Conservation (phyloP, 2,329 filamentous ascomycete genomes). For the Magnaporthiopsis incrustans region DNA sequence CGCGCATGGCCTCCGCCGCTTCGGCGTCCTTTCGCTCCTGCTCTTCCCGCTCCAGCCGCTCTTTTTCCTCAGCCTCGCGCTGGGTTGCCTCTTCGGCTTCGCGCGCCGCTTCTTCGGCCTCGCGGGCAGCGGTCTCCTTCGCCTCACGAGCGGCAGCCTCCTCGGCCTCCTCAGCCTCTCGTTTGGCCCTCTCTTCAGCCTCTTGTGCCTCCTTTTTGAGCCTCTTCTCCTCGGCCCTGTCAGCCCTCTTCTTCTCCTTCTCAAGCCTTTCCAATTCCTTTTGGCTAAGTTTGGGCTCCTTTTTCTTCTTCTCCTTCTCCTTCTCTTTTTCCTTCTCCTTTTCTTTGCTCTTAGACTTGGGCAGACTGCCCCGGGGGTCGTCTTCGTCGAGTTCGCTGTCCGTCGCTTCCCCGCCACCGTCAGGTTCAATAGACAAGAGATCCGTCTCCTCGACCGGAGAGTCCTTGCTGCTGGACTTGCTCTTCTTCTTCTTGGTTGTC, state of each 20-base stretch:
- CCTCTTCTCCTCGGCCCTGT: conserved; percentile 31
- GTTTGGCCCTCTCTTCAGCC: conserved; percentile 22
- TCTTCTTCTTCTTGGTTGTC: conserved; percentile 18
- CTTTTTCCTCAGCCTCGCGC: conserved; percentile 30
- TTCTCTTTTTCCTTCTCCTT: conserved; percentile 25
- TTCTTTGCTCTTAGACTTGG: conserved; percentile 33
- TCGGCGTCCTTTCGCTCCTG: conserved; percentile 22
- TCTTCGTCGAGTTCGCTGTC: conserved; percentile 22
- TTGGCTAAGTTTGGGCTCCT: conserved; percentile 37
- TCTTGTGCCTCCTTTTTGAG: conserved; percentile 30
- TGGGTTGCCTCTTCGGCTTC: conserved; percentile 31
- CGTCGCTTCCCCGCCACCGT: conserved; percentile 12
- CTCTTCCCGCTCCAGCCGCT: conserved; percentile 16
- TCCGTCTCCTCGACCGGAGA: conserved; percentile 9
- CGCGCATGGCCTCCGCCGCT: conserved; percentile 29
- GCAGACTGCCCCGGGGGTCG: conserved; percentile 23
- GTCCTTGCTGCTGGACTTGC: conserved; percentile 14
- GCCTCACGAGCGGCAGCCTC: conserved; percentile 26
- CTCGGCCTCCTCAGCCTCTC: conserved; percentile 24
- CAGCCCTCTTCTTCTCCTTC: conserved; percentile 21
- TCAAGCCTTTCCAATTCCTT: conserved; percentile 45
- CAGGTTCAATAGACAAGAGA: neutral
- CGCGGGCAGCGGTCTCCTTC: conserved; percentile 25
- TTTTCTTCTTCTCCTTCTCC: conserved; percentile 25
- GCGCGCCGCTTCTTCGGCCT: conserved; percentile 30